Base-by-base conservation (phyloP, 495 filamentous ascomycete species). In the Astrothelium macrocarpum region DNA sequence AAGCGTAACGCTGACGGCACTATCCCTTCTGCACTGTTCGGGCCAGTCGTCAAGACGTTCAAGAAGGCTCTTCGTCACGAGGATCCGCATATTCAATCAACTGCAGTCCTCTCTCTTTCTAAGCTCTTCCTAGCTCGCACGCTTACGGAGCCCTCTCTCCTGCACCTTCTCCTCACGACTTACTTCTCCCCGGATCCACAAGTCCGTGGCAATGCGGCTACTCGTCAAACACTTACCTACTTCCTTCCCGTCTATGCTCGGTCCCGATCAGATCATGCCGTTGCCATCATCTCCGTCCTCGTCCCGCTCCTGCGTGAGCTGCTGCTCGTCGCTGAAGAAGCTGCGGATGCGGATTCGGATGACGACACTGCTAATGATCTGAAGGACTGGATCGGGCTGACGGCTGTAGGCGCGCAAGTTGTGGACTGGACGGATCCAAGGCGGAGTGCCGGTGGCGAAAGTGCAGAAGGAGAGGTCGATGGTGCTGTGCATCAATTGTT, bases 371-470 rank as follows among this genome's bases (percentile, higher is more conserved):
- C 42, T 5, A 62, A 32, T n/a, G 62, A 68, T 66, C 25, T 56
- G 2, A 16, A 5, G 7, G 49, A 56, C 25, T 56, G 49, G 49
- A 86, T 94, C 1, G 81, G 86, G 29, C 82, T 94, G 67, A 78
- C 76, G 10, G 82, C 86, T 32, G 87, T 96, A 34, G 82, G 86
- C 31, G 87, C 85, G 2, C 91, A 94, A 75, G 74, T 98, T 1
- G 82, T 90, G 1, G 94, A 98, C 71, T 98, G 94, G 94, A 97
- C 94, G 2, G 94, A 98, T 74, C 90, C 92, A n/a, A n/a, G n/a
- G 62, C 81, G 95, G 23, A 88, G 92, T 70, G 88, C 91, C 61
- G 86, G 94, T 60, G 82, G 86, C 1, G 46, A 61, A 64, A 18
- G n/a, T 14, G 39, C 34, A 18, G 67, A 84, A 1, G 59, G 20